These are phyloP conservation scores for Fusarium verticillioides DNA, from an alignment of 2,329 filamentous ascomycete species.

Conservation along the genomic window DNA sequence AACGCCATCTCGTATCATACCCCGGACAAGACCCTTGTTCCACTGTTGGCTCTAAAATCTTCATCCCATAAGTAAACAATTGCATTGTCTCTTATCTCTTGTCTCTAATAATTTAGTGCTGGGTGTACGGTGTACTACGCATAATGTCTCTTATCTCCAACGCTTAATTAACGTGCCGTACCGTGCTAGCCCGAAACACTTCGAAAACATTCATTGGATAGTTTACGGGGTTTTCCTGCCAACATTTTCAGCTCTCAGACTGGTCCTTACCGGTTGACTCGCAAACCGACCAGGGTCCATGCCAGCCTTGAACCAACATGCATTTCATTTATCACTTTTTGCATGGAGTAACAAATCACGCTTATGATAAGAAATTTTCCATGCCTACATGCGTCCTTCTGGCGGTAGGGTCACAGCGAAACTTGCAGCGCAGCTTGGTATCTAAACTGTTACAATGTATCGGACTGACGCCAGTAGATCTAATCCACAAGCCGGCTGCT, in stretches of 20 bases:
- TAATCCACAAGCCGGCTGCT: not conserved
- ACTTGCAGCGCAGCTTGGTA: too few relatives aligned
- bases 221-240: too few relatives aligned
- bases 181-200: not conserved
- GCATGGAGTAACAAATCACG: not conserved
- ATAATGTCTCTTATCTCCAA: not conserved
- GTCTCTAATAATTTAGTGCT: too few relatives aligned
- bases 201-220: too few relatives aligned
- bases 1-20: not conserved
- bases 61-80: not conserved
- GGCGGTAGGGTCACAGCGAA: not conserved
- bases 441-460: not conserved
- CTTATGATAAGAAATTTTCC: not conserved
- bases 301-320: not conserved
- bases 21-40: not conserved
- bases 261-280: too few relatives aligned
- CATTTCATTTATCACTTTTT: not conserved
- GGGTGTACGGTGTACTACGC: not conserved
- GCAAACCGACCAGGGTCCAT: not conserved
- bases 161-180: not conserved
- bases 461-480: not conserved
- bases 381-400: not conserved
- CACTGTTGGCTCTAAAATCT: not conserved
- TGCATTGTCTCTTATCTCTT: not conserved
- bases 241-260: too few relatives aligned